Base-by-base conservation (phyloP, 176 grass and related monocot genomes). In the Rhynchospora pubera region DNA sequence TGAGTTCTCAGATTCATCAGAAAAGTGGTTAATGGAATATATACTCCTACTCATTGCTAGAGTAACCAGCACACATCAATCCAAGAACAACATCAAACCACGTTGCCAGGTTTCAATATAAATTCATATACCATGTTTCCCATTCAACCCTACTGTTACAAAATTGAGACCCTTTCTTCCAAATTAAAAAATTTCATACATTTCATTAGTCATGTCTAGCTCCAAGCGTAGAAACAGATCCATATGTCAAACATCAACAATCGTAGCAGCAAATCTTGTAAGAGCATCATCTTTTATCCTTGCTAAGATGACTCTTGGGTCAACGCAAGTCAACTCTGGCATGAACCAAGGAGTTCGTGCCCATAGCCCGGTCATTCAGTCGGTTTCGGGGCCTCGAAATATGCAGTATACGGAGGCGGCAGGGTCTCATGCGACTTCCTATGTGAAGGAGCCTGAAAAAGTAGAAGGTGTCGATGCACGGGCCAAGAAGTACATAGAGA, bases 281-380 rank as follows among this genome's bases (percentile, higher is more conserved):
- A 84, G 30, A 63, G n/a, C 69, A 65, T 64, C 83, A 73, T 84
- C 83, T n/a, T 84, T 76, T 64, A 30, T 77, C 13, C 55, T 77
- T n/a, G 83, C 53, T 11, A 64, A 84, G 56, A 64, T 77, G 69
- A 23, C 67, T 32, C 34, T 77, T n/a, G 69, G 83, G 5, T 77
- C 83, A 19, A 13, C 28, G 13, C 46, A 60, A 61, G 3, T 47
- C 65, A 16, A 77, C 13, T 60, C 52, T 19, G 34, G 50, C 19
- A 53, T 9, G 8, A 66, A 21, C 9, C 44, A 22, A 65, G 42
- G 79, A 9, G 2, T 47, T 18, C 3, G 21, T 65, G 42, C 5
- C 3, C 42, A 46, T 28, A 82, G 12, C 46, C 79, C 32, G 7
- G 13, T 2, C 2, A 21, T 16, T 43, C 12, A 16, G 48, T 16